Evolutionary conservation across 2,329 filamentous ascomycete genomes (phyloP), one percentile per base, ranked within the genome.

Genomic region (Zopfia rhizophila): DNA sequence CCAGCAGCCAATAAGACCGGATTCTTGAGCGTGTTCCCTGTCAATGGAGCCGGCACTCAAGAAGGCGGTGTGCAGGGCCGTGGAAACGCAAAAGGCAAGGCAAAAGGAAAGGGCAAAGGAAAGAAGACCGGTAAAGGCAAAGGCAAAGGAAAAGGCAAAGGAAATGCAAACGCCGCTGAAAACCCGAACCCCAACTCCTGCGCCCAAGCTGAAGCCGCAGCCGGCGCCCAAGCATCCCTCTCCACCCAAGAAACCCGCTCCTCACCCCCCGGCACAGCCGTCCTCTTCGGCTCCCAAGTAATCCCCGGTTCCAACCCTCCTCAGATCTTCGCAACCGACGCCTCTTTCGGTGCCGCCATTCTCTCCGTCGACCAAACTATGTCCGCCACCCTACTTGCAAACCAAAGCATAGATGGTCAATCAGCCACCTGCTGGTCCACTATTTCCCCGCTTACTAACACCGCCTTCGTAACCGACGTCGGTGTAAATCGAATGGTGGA

Each of bases 381-480:
- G 6, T 53, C 62, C 8, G 73, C 74, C 1, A 63, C 68, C 0
- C 59, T 76, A 0, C 65, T 69, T 24, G 70, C 68, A 13, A 42
- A 38, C 33, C 68, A 71, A n/a, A 53, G 60, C 1, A 68, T 87
- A 10, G 67, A 69, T 0, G 79, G 73, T 25, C 84, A 87, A 57
- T 63, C 49, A 5, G 80, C 81, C 1, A 84, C 81, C 0, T 87
- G 83, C 64, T 87, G 84, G 84, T 75, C 72, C 0, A 72, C 81
- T 1, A 70, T 84, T 28, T 81, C 79, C 0, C 45, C 67, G 0
- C 62, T 67, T 0, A 82, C 80, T 0, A 66, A 72, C 6, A 81
- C 75, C 0, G 81, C 78, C 0, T 88, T 83, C 46, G 81, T 87
- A 3, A 80, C 82, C 0, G 84, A 87, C 51, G 81, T 79, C 0